Conservation (phyloP, 148 eudicot species). For the Amaranthus hypochondriacus region DNA sequence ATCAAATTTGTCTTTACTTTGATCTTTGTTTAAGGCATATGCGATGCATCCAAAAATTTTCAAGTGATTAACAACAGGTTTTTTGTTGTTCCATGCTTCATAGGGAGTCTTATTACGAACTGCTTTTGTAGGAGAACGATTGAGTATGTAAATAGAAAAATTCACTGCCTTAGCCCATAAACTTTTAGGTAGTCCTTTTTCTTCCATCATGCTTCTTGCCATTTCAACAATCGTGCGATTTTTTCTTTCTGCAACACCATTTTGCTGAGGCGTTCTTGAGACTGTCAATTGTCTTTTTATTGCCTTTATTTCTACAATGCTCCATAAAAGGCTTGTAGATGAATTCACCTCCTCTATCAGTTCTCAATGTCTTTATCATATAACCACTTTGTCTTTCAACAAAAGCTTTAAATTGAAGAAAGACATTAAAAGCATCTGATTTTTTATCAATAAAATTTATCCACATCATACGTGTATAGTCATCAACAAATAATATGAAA, state of each 20-base stretch:
- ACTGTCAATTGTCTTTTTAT: not conserved
- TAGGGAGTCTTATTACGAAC: too few species aligned
- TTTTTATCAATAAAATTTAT: not conserved
- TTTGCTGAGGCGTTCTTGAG: not conserved
- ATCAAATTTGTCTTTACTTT: not conserved
- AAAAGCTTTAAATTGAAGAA: not conserved
- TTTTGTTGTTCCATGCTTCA: too few species aligned
- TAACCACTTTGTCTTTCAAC: not conserved
- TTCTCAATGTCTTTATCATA: not conserved
- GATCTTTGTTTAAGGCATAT: not conserved
- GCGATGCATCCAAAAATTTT: not conserved
- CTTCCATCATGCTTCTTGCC: not conserved
- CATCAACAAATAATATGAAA: not conserved
- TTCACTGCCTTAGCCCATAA: not conserved
- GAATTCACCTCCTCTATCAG: not conserved
- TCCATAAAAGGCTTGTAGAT: too few species aligned
- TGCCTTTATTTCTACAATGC: too few species aligned
- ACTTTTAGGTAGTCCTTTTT: not conserved
- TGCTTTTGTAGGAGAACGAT: too few species aligned
- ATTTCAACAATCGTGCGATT: too few species aligned
- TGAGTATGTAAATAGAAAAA: not conserved
- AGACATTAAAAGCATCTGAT: not conserved
- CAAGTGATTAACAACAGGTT: too few species aligned
- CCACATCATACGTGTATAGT: not conserved
- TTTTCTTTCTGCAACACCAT: not conserved